Conservation (phyloP, 768 basidiomycete species). For the Mycena latifolia region DNA sequence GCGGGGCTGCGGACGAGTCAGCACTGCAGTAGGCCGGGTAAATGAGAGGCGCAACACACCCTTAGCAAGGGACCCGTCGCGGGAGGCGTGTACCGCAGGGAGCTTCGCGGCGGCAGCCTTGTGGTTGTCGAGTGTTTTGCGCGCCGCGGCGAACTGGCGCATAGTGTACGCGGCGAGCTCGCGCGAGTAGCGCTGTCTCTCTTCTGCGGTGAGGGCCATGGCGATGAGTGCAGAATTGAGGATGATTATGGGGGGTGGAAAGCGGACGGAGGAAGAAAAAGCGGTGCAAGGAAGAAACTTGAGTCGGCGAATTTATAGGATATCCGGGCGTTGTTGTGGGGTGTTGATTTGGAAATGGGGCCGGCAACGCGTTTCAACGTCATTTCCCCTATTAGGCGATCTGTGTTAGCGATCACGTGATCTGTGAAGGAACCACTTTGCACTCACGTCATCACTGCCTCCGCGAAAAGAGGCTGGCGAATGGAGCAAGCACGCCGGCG, state of each 20-base stretch:
- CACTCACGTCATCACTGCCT: no score
- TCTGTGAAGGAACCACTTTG: no score
- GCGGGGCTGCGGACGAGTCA: background rate
- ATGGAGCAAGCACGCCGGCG: constrained; percentile 53
- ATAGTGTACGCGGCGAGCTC: constrained; percentile 63
- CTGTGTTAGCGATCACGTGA: no score
- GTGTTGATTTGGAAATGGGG: constrained; percentile 3
- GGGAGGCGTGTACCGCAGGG: constrained; percentile 50
- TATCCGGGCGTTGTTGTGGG: constrained; percentile 6
- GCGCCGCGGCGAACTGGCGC: constrained; percentile 57
- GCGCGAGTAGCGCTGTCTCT: constrained; percentile 56
- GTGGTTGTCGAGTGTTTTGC: constrained; percentile 39
- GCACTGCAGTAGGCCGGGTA: background rate
- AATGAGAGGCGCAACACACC: constrained; percentile 11
- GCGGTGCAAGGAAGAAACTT: background rate
- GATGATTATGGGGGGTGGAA: background rate
- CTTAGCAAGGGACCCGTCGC: constrained; percentile 30
- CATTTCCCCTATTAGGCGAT: no score
- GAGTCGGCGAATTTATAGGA: constrained; percentile 15
- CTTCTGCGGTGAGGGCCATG: constrained; percentile 45
- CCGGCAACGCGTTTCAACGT: no score
- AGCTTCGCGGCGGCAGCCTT: constrained; percentile 52
- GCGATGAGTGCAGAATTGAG: constrained; percentile 25
- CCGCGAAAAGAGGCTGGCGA: constrained; percentile 50
- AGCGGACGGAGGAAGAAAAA: background rate